Percentiles rank a stretch among this genome's conserved stretches.
Conservation (phyloP, 805 yeast genomes). For the Lipomyces sp. region DNA sequence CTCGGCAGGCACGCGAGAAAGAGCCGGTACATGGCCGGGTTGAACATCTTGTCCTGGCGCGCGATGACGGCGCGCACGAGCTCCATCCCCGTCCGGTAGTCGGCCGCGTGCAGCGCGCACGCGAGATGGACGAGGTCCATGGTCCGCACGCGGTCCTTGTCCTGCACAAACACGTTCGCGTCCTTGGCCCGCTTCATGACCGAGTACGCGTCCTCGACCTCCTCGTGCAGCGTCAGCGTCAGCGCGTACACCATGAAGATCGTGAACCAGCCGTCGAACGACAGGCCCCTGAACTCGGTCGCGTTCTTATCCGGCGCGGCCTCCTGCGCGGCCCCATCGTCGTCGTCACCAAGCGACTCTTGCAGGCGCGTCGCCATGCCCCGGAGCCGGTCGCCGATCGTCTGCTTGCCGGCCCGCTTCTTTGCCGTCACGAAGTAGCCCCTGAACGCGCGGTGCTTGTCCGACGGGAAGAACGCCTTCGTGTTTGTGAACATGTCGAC, state of each 20-base stretch:
- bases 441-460: conserved; percentile 63
- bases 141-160: conserved; percentile 55
- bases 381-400: conserved; percentile 68
- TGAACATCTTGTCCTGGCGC: conserved; percentile 65
- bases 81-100: conserved; percentile 53
- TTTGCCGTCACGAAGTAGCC: conserved; percentile 61
- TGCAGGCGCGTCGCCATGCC: conserved; percentile 48
- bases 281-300: conserved; percentile 61
- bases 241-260: conserved; percentile 77
- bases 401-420: conserved; percentile 50
- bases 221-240: conserved; percentile 58
- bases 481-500: conserved; percentile 79
- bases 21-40: conserved; percentile 60
- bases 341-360: conserved; percentile 53
- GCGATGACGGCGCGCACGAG: conserved; percentile 48
- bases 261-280: conserved; percentile 79
- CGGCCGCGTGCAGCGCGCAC: conserved; percentile 49
- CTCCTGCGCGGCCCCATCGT: conserved; percentile 40
- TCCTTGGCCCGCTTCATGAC: conserved; percentile 71
- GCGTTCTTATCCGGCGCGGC: conserved; percentile 41
- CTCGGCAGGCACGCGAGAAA: conserved; percentile 62
- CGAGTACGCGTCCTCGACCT: conserved; percentile 60
- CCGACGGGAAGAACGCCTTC: conserved; percentile 73
- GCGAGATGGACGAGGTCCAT: conserved; percentile 68
- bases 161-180: conserved; percentile 73